Evolutionary conservation across 768 basidiomycete genomes (phyloP).

Genomic region (Pulveroboletus sp.): DNA sequence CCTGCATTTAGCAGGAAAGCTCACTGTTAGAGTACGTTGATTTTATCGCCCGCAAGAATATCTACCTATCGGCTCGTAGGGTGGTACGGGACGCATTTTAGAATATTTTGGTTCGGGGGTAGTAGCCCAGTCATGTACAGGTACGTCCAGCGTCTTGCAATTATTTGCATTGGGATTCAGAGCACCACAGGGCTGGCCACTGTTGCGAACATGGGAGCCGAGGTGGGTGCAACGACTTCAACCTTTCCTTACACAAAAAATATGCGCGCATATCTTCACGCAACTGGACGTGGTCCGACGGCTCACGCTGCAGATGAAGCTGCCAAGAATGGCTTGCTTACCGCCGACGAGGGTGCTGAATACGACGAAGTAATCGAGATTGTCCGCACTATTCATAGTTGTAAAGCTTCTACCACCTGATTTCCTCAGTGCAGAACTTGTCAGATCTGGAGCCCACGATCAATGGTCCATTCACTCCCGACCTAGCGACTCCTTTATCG

Average conservation of each 20-base stretch:
- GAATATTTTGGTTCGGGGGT: slow-evolving; percentile 98
- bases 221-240: slow-evolving; percentile 99
- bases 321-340: slow-evolving; percentile 69
- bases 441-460: slow-evolving; percentile 87
- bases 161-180: neutral
- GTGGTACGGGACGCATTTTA: slow-evolving; percentile 91
- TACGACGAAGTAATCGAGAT: slow-evolving; percentile 96
- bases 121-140: slow-evolving; percentile 85
- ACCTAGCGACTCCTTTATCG: slow-evolving; percentile 90
- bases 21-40: slow-evolving; percentile 79
- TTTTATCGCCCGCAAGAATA: neutral
- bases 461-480: slow-evolving; percentile 98
- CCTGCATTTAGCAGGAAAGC: slow-evolving; percentile 86
- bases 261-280: slow-evolving; percentile 86
- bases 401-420: neutral
- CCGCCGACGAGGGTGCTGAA: slow-evolving; percentile 80
- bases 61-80: slow-evolving; percentile 42
- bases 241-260: slow-evolving; percentile 92
- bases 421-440: slow-evolving; percentile 53
- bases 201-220: slow-evolving; percentile 98
- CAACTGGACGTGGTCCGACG: slow-evolving; percentile 83
- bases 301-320: slow-evolving; percentile 85
- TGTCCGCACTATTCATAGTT: slow-evolving; percentile 41
- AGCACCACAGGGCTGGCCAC: slow-evolving; percentile 70
- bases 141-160: slow-evolving; percentile 32